Percentiles rank a stretch among this genome's conserved stretches.
Evolutionary conservation across 2,329 filamentous ascomycete genomes (phyloP).

Genomic region (Penicillium sp.): DNA sequence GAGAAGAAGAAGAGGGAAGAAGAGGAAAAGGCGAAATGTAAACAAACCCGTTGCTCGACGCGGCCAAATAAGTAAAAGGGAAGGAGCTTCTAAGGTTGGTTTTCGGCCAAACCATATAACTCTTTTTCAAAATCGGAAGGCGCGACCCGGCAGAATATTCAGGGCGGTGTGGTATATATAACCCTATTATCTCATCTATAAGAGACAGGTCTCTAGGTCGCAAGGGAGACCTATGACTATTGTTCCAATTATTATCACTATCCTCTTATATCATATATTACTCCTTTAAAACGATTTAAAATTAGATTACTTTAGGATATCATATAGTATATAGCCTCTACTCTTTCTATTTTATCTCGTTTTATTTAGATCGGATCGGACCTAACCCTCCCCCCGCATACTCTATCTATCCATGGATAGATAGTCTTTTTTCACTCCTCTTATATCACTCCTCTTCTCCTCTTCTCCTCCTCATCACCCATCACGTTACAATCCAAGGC

Average conservation of each 20-base stretch:
- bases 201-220: not conserved
- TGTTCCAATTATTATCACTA: not conserved
- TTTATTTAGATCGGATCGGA: not conserved
- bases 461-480: not conserved
- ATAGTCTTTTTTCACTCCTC: not conserved
- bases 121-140: slow-evolving; percentile 7
- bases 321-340: not conserved
- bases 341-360: not conserved
- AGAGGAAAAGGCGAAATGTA: not conserved
- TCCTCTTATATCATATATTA: not conserved
- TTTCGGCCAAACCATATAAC: slow-evolving; percentile 1
- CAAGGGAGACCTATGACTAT: not conserved
- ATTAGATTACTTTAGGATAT: not conserved
- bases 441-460: not conserved
- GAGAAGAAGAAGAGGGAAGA: not conserved
- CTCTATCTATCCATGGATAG: not conserved
- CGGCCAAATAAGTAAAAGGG: not conserved
- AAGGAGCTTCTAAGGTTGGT: not conserved
- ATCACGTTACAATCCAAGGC: not conserved
- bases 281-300: no score
- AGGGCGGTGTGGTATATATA: not conserved
- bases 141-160: slow-evolving; percentile 3
- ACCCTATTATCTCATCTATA: no score
- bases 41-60: slow-evolving; percentile 2
- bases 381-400: not conserved